Base-by-base conservation (phyloP, 169 alveolate genomes). In the Plasmodium gonderi region DNA sequence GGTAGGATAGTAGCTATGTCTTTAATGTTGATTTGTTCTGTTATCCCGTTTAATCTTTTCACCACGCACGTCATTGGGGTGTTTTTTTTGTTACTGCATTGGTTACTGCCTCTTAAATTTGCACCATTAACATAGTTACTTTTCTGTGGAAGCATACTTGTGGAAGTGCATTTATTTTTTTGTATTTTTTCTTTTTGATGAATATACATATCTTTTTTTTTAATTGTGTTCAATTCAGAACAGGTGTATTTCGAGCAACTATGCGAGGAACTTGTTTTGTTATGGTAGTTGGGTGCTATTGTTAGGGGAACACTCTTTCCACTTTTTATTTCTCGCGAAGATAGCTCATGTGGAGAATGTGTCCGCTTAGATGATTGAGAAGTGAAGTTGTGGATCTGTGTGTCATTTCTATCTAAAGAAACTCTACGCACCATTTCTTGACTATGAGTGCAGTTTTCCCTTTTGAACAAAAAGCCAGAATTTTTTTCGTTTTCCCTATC, bases 21-120 rank as follows among this genome's bases (percentile, higher is more conserved):
- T 11, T 65, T 36, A 12, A 45, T n/a, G 36, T 85, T 45, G 23
- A 67, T 36, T 80, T 83, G 80, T 77, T 79, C 67, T 14, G 40
- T 36, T 42, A 74, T 89, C 9, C 91, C 91, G 36, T 80, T 80
- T 36, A 87, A 9, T 75, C 64, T 76, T 91, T 51, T 47, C 47
- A 78, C 36, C 38, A 75, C 54, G 40, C 67, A 81, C 12, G 45
- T 81, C n/a, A 36, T 17, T 3, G 36, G 80, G 17, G 17, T 4
- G 17, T 29, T 72, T 17, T 64, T 5, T 26, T 54, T 49, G 26
- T 17, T 54, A 11, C 20, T 78, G 23, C 51, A 1, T 26, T 54
- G 31, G 26, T 17, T 54, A 11, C 20, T 78, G 23, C 51, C 0
- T 0, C 69, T 23, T n/a, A 31, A 11, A 31, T 54, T 31, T 54